A percentile compares a stretch with the other conserved stretches of the same genome.
Conservation (phyloP, 345 rosid species). For the Eucalyptus lansdowneana region DNA sequence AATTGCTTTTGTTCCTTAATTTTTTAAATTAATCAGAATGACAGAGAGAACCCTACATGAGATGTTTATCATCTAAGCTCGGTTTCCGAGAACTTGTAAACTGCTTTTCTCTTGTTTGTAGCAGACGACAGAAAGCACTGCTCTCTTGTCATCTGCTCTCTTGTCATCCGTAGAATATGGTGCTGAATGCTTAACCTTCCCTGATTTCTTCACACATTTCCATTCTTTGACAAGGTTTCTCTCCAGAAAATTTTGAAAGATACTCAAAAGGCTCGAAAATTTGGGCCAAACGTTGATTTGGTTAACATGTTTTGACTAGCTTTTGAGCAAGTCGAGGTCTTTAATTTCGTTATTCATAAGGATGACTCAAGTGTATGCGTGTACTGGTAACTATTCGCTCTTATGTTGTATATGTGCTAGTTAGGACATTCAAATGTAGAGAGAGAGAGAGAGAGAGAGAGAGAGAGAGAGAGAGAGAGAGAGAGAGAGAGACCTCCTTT, state of each 20-base stretch:
- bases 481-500: slow-evolving; percentile 6
- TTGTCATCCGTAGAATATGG: not conserved
- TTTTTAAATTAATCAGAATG: not conserved
- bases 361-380: not conserved
- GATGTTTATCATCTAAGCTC: not conserved
- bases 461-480: not conserved
- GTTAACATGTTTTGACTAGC: not conserved
- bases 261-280: not conserved
- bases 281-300: not conserved
- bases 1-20: not conserved
- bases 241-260: not conserved
- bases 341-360: not conserved
- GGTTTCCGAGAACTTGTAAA: not conserved
- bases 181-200: not conserved
- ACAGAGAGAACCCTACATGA: not conserved
- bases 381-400: not conserved
- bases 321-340: not conserved
- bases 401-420: not conserved
- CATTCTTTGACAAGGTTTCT: not conserved
- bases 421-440: not conserved
- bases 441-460: not conserved
- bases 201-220: not conserved
- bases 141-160: not conserved
- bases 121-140: not conserved
- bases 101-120: not conserved